These are phyloP conservation scores for Clitoria ternatea DNA, from an alignment of 306 rosid genomes.

Conservation along the genomic window DNA sequence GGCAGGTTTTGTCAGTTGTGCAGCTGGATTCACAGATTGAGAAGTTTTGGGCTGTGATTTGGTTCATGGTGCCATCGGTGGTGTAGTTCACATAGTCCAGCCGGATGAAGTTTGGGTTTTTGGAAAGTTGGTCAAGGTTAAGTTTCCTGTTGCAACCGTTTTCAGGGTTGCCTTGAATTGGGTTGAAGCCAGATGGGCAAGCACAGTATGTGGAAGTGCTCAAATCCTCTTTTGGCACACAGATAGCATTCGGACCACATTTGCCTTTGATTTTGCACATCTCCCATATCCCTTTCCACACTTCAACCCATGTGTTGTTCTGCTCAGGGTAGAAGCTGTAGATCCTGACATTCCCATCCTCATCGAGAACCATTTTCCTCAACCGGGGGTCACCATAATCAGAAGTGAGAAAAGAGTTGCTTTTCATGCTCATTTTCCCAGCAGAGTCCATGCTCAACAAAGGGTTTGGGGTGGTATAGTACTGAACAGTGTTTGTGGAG, in stretches of 20 bases:
- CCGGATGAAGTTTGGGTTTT: conserved; percentile 34
- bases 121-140: conserved; percentile 9
- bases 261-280: conserved; percentile 44
- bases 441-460: conserved; percentile 12
- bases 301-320: conserved; percentile 38
- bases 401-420: conserved; percentile 34
- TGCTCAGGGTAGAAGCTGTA: conserved; percentile 43
- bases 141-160: conserved; percentile 49
- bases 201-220: conserved; percentile 35
- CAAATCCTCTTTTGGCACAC: conserved; percentile 39
- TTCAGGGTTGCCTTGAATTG: background rate
- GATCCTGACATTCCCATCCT: conserved; percentile 68
- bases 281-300: conserved; percentile 56
- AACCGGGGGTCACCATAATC: conserved; percentile 44
- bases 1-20: conserved; percentile 22
- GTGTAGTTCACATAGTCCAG: conserved; percentile 72
- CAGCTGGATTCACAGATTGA: conserved; percentile 46
- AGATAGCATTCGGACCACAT: conserved; percentile 62
- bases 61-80: background rate
- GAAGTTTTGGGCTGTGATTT: conserved; percentile 23
- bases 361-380: conserved; percentile 51
- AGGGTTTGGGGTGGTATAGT: conserved; percentile 3
- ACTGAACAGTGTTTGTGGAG: conserved; percentile 2
- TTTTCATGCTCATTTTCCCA: conserved; percentile 36
- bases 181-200: conserved; percentile 65